phyloP scores from a whole-genome alignment of 305 asterid genomes.

The Ilex paraguariensis region DNA sequence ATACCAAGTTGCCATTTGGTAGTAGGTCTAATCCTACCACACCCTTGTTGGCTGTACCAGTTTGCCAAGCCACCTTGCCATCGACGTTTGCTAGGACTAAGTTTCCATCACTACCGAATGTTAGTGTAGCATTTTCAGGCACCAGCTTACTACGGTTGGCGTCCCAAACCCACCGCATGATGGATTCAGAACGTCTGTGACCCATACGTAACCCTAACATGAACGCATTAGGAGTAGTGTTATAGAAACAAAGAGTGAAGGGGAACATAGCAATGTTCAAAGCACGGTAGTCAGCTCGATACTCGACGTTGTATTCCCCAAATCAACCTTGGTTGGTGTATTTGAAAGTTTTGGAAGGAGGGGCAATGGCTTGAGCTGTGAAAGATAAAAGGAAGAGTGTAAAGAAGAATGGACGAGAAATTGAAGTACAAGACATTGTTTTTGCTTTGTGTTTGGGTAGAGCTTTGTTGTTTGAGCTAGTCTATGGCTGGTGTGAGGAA shows the following conservation, averaged over 20 bases:
- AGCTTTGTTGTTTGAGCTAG: too few relatives aligned
- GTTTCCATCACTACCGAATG: conserved; percentile 18
- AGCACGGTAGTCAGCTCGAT: conserved; percentile 22
- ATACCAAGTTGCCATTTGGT: conserved; percentile 28
- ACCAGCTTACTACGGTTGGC: conserved; percentile 21
- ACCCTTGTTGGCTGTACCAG: conserved; percentile 23
- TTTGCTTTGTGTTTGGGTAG: background rate
- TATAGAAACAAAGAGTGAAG: conserved; percentile 18
- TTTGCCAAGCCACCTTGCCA: conserved; percentile 26
- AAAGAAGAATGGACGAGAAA: conserved; percentile 8
- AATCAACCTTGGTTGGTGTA: conserved; percentile 37
- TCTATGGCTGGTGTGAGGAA: too few relatives aligned
- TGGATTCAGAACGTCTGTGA: conserved; percentile 1
- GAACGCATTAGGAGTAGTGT: conserved; percentile 7
- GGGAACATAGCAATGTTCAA: conserved; percentile 16
- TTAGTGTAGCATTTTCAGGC: conserved; percentile 22
- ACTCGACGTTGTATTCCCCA: conserved; percentile 28
- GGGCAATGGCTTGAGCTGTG: conserved; percentile 27
- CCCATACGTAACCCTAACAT: conserved; percentile 13
- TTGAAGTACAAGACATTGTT: conserved; percentile 19
- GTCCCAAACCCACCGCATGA: conserved; percentile 37
- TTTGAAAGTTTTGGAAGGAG: conserved; percentile 31
- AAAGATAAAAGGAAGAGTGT: conserved; percentile 10
- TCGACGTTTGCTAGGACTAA: conserved; percentile 23
- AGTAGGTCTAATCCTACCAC: conserved; percentile 16